Evolutionary conservation across 108 stramenopile species (phyloP).

Genomic region (Cyclotella choctawhatcheeana): DNA sequence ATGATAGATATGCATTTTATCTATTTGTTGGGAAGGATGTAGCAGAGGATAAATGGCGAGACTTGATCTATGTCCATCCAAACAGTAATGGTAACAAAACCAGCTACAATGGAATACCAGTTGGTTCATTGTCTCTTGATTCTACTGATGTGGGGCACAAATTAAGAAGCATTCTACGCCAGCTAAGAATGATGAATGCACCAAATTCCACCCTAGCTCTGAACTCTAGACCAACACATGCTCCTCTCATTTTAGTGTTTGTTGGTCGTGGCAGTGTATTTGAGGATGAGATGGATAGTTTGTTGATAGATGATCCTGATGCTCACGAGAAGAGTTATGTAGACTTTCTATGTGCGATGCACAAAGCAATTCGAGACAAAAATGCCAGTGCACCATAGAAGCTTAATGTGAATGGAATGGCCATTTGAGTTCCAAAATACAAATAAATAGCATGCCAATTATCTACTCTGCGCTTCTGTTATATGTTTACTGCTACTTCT

Average conservation of each 20-base stretch:
- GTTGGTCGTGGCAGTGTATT: constrained; percentile 52
- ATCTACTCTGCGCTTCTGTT: no score
- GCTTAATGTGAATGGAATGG: background rate
- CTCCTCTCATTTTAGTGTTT: constrained; percentile 52
- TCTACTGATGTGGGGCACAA: constrained; percentile 32
- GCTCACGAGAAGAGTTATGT: constrained; percentile 53
- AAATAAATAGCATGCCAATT: no score
- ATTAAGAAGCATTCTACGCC: constrained; percentile 40
- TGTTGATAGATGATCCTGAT: constrained; percentile 65
- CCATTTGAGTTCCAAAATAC: background rate
- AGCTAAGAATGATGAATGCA: constrained; percentile 43
- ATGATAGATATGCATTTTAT: constrained; percentile 62
- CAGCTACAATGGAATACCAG: constrained; percentile 13
- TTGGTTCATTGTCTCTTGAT: constrained; percentile 32
- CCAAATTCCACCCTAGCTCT: constrained; percentile 32
- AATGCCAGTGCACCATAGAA: constrained; percentile 3
- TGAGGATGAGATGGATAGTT: constrained; percentile 53
- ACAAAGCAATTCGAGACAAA: constrained; percentile 47
- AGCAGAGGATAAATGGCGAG: constrained; percentile 39
- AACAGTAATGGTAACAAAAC: background rate
- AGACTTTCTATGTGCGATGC: constrained; percentile 57
- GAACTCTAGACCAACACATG: constrained; percentile 40
- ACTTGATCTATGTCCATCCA: constrained; percentile 33
- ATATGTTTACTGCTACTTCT: no score
- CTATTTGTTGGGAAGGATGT: constrained; percentile 63